Evolutionary conservation across 345 rosid species (phyloP), one percentile per base, ranked within the genome.

Genomic region (Bretschneidera sinensis): DNA sequence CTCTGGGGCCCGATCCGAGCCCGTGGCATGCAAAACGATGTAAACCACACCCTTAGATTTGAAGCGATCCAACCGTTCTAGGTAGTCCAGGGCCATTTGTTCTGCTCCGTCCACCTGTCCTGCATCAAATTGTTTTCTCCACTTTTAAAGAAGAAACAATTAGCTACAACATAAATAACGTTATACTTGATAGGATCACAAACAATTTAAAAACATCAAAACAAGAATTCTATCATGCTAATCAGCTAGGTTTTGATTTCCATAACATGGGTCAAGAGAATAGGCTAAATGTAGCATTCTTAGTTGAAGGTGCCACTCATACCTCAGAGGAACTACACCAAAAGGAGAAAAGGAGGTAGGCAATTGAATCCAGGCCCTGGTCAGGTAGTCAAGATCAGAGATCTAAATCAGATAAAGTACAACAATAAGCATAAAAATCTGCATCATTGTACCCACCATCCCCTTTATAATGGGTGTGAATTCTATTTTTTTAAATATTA

Each of bases 351-450:
- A 33, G n/a, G 45, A 53, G 34, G 23, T 65, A 43, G 9, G 20
- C 50, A n/a, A 73, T 59, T 55, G 63, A 63, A 49, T 24, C 60
- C 63, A 59, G 59, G 10, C 20, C 48, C 57, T 59, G 21, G 28
- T 58, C 69, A 24, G 47, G 7, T 51, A 51, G 4, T 35, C 25
- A 34, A 61, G 51, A 57, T 24, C 68, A 60, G 66, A 63, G 59
- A 16, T 14, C n/a, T 10, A 25, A 35, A 54, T 45, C 71, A 48
- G 57, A 61, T 17, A 15, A 66, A 71, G 79, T 68, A 19, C 25
- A 28, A 48, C 39, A 53, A 21, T 39, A 6, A n/a, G 17, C 23
- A n/a, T n/a, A n/a, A n/a, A n/a, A n/a, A n/a, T 8, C 33, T 2
- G 33, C 8, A 28, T 2, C 8, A 28, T 2, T 28, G 3, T 28